These are phyloP conservation scores for Flueggea neowawraea DNA, from an alignment of 441 rosid species.

Conservation along the genomic window DNA sequence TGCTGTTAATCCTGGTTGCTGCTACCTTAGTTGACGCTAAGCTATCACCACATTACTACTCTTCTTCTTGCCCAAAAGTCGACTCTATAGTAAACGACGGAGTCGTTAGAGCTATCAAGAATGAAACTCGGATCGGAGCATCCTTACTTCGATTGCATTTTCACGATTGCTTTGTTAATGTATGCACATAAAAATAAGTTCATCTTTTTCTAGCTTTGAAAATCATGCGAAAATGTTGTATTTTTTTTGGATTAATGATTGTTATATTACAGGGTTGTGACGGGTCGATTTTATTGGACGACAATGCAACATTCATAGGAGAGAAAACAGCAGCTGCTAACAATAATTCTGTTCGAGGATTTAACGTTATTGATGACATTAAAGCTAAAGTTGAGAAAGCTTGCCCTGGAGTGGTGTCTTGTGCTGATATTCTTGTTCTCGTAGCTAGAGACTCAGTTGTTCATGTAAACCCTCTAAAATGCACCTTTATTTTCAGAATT, in stretches of 20 bases:
- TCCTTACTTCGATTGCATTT: slow-evolving; percentile 42
- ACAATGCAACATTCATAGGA: slow-evolving; percentile 26
- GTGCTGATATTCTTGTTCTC: slow-evolving; percentile 43
- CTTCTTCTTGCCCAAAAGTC: slow-evolving; percentile 22
- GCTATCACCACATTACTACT: slow-evolving; percentile 19
- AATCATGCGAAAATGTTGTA: no score
- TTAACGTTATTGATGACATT: slow-evolving; percentile 33
- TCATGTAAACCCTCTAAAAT: slow-evolving; percentile 14
- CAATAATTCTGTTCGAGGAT: slow-evolving; percentile 34
- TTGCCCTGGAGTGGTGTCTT: slow-evolving; percentile 48
- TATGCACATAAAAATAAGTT: slow-evolving; percentile 5
- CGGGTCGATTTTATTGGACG: slow-evolving; percentile 39
- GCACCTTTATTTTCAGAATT: neutral
- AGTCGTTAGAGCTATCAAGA: slow-evolving; percentile 21
- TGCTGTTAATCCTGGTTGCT: slow-evolving; percentile 6
- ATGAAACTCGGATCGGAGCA: slow-evolving; percentile 32
- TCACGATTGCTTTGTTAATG: slow-evolving; percentile 49
- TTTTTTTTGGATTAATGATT: neutral
- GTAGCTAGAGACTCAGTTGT: slow-evolving; percentile 37
- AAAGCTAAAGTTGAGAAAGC: slow-evolving; percentile 33
- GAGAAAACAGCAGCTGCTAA: slow-evolving; percentile 42
- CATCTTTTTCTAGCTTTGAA: no score
- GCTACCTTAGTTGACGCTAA: neutral
- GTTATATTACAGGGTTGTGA: slow-evolving; percentile 38
- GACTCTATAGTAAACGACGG: slow-evolving; percentile 14